phyloP scores from a whole-genome alignment of 192 early-diverging fungal species.

The Backusella sp. region DNA sequence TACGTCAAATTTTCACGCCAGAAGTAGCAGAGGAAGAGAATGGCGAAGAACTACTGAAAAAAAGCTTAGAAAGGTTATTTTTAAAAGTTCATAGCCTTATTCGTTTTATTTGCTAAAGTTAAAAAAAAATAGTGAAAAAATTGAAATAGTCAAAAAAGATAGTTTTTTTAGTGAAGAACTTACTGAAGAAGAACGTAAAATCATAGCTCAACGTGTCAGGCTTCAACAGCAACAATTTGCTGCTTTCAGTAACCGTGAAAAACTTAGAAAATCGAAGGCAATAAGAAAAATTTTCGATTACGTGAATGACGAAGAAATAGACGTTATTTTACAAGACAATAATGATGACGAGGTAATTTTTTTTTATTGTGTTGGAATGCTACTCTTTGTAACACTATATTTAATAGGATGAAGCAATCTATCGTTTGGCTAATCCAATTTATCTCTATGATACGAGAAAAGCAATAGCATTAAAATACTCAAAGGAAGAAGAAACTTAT shows the following conservation, averaged over 20 bases:
- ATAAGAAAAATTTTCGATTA: conserved; percentile 19
- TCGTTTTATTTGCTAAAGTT: neutral
- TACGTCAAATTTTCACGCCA: neutral
- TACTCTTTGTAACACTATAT: neutral
- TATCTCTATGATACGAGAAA: conserved; percentile 70
- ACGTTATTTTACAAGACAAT: conserved; percentile 73
- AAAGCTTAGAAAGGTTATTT: conserved; percentile 20
- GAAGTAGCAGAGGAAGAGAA: neutral
- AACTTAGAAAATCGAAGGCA: conserved; percentile 62
- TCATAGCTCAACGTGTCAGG: conserved; percentile 85
- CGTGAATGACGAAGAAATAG: conserved; percentile 59
- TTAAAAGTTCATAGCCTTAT: neutral
- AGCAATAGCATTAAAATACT: conserved; percentile 58
- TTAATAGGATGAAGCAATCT: conserved; percentile 71
- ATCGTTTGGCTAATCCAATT: conserved; percentile 73
- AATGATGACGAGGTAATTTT: conserved; percentile 68
- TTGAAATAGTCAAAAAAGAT: conserved; percentile 76
- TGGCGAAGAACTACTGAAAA: neutral
- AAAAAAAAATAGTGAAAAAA: conserved; percentile 56
- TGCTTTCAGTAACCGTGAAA: conserved; percentile 78
- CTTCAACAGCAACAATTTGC: conserved; percentile 86
- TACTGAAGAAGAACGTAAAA: conserved; percentile 81
- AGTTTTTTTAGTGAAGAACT: conserved; percentile 85
- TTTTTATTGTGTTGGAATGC: conserved; percentile 40
- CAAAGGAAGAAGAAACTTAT: conserved; percentile 12